Evolutionary conservation across 1,284 basidiomycete genomes (phyloP).

Genomic region (Pholiota adiposa): DNA sequence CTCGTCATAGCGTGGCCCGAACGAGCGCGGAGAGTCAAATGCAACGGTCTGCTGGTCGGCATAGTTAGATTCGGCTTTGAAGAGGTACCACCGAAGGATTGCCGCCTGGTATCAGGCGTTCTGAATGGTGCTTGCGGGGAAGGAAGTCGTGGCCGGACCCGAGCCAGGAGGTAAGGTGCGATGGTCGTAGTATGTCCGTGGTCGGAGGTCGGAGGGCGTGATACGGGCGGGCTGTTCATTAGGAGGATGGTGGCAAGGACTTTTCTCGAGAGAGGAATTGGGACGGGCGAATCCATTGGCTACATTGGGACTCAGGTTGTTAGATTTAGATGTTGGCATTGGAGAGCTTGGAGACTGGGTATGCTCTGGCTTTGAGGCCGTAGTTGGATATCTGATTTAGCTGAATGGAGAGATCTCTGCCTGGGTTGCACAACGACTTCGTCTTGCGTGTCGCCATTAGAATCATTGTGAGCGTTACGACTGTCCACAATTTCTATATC

Average conservation of each 20-base stretch:
- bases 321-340: constrained; percentile 32
- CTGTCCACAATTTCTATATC: constrained; percentile 58
- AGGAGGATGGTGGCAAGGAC: constrained; percentile 74
- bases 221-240: constrained; percentile 51
- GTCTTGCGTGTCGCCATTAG: constrained; percentile 27
- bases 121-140: constrained; percentile 71
- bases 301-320: constrained; percentile 33
- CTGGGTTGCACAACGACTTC: constrained; percentile 34
- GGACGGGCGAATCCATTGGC: constrained; percentile 29
- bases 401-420: constrained; percentile 49
- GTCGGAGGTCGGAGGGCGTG: constrained; percentile 53
- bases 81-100: constrained; percentile 73
- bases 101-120: constrained; percentile 58
- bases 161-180: constrained; percentile 47
- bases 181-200: constrained; percentile 69
- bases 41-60: constrained; percentile 39
- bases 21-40: constrained; percentile 34
- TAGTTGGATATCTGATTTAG: constrained; percentile 63
- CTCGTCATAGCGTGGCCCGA: constrained; percentile 56
- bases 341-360: constrained; percentile 24
- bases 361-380: constrained; percentile 47
- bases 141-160: constrained; percentile 51
- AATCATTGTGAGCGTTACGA: constrained; percentile 38
- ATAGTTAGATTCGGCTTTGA: constrained; percentile 59
- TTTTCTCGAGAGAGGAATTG: constrained; percentile 64